Percentiles rank a stretch among this genome's conserved stretches.
These are phyloP conservation scores for Corylus americana DNA, from an alignment of 306 rosid genomes.

Conservation along the genomic window DNA sequence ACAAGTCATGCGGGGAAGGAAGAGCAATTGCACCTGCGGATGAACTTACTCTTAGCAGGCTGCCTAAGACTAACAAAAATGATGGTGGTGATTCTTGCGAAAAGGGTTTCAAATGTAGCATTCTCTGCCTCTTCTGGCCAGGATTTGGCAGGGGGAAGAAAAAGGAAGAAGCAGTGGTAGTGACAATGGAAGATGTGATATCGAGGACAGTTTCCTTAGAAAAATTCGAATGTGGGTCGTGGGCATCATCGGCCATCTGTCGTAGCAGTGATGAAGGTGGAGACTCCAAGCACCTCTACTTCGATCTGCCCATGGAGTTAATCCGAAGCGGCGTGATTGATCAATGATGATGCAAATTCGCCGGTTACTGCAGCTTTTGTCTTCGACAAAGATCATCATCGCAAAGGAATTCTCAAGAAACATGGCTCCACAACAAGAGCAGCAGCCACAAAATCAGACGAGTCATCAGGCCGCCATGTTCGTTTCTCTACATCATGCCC, in stretches of 20 bases:
- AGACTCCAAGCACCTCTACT: conserved; percentile 51
- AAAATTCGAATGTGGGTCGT: conserved; percentile 89
- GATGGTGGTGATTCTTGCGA: conserved; percentile 23
- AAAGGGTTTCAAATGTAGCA: conserved; percentile 60
- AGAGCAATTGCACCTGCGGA: conserved; percentile 40
- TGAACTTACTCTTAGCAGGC: conserved; percentile 56
- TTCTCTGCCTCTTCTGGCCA: conserved; percentile 65
- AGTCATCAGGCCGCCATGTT: conserved; percentile 50
- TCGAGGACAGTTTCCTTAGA: conserved; percentile 84
- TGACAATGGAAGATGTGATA: conserved; percentile 27
- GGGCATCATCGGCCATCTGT: conserved; percentile 72
- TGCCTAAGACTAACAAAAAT: conserved; percentile 23
- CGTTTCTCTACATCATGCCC: conserved; percentile 60
- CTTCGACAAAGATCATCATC: conserved; percentile 45
- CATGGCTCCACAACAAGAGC: conserved; percentile 35
- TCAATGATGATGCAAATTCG: conserved; percentile 54
- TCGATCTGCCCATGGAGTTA: conserved; percentile 78
- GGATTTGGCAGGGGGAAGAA: conserved; percentile 51
- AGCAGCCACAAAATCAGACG: conserved; percentile 49
- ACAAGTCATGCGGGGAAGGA: conserved; percentile 72
- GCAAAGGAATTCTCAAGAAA: conserved; percentile 69
- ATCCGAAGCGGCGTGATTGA: conserved; percentile 39
- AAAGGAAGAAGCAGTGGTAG: conserved; percentile 28
- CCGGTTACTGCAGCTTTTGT: conserved; percentile 48
- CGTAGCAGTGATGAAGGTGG: conserved; percentile 35